Percentiles rank a stretch among this genome's conserved stretches.
phyloP scores from a whole-genome alignment of 78 protist species.

The Dictyostelium intermedium region DNA sequence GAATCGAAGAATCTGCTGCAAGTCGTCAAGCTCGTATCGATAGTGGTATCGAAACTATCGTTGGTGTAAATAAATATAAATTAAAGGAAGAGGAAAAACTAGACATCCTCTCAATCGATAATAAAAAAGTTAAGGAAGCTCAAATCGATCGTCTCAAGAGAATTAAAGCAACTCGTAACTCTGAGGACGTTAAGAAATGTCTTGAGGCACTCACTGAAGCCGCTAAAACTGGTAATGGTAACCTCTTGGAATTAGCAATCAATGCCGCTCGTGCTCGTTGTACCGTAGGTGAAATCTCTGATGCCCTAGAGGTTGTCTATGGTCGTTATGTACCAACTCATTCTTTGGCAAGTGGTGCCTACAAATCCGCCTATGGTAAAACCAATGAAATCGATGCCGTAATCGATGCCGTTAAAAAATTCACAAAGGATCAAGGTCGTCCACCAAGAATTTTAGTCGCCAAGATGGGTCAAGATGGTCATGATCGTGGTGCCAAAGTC shows the following conservation, averaged over 20 bases:
- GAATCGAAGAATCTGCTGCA: conserved; percentile 98
- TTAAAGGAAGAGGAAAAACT: conserved; percentile 80
- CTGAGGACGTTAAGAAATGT: conserved; percentile 1
- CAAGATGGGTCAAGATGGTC: conserved; percentile 99
- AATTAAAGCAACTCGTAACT: conserved; percentile 50
- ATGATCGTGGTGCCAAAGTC: conserved; percentile 99
- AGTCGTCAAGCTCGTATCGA: conserved; percentile 96
- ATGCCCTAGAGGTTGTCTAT: conserved; percentile 90
- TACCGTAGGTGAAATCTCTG: conserved; percentile 97
- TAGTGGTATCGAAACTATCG: conserved; percentile 88
- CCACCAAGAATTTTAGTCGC: conserved; percentile 96
- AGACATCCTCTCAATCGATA: conserved; percentile 90
- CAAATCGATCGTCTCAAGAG: conserved; percentile 82
- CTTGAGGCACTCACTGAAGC: conserved; percentile 84
- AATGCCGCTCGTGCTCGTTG: conserved; percentile 93
- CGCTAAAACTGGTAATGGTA: conserved; percentile 56
- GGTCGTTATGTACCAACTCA: conserved; percentile 73
- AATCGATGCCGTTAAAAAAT: conserved; percentile 57
- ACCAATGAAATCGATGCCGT: conserved; percentile 67
- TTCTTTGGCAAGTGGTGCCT: conserved; percentile 89
- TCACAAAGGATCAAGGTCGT: conserved; percentile 88
- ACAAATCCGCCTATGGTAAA: conserved; percentile 64
- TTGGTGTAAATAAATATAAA: conserved; percentile 97
- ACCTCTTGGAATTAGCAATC: conserved; percentile 85
- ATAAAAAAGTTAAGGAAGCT: conserved; percentile 74